Evolutionary conservation across 2,329 filamentous ascomycete genomes (phyloP), one percentile per base, ranked within the genome.

Genomic region (Aspergillus pseudoterreus): DNA sequence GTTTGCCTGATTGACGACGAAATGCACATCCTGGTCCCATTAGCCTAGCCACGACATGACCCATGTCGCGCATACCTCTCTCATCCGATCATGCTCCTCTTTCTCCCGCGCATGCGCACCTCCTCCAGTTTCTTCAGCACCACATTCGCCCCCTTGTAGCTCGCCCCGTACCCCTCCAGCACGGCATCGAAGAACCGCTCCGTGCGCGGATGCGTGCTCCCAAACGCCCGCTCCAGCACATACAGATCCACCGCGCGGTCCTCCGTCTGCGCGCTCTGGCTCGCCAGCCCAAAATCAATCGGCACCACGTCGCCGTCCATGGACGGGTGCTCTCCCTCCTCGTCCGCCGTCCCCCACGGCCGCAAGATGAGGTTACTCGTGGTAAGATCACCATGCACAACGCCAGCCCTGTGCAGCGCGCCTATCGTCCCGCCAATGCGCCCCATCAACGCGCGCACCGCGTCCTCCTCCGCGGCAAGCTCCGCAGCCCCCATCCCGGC

Each of bases 161-260:
- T 83, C 58, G 81, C 79, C 47, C 75, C 80, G 74, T 99, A 99
- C 2, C 83, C 86, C 50, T 81, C 77, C 17, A 97, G 74, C 17
- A 96, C 79, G 62, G 88, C 82, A 30, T 78, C 74, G 60, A 95
- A 95, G 57, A 95, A 75, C 17, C 77, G 78, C 67, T 95, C 90
- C 0, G 91, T 90, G 46, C 85, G 82, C 0, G 94, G 92, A 76
- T 99, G 94, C 33, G 94, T 97, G 65, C 91, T 96, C 19, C 86
- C 88, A 77, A 97, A 97, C 1, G 94, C 94, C 48, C 94, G 79
- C 72, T 99, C 94, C 43, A 99, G 77, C 10, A 99, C 94, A 71
- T 99, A 99, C 49, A 99, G 72, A 75, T 99, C 94, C 36, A 99
- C 94, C 0, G 94, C 94, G 50, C 92, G 82, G 68, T 99, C 94